Evolutionary conservation across 2,329 filamentous ascomycete species (phyloP), one percentile per base, ranked within the genome.

Genomic region (Fusarium chlamydosporum): DNA sequence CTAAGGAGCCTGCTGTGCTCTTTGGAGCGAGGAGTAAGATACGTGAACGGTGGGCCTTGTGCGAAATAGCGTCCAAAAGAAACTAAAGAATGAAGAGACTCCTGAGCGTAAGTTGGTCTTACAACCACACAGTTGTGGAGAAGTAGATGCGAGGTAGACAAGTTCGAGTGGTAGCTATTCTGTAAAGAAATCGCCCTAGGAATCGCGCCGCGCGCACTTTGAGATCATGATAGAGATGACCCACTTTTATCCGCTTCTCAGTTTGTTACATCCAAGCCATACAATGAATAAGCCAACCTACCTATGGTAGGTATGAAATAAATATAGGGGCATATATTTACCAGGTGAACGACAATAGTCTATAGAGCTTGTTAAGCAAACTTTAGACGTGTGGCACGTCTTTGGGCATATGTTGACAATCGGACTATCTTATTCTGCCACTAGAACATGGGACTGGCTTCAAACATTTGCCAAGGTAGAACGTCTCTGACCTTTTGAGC

Each of bases 171-270:
- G 38, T 35, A 42, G 27, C 16, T 51, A 23, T 11, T 4, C 20
- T 48, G 11, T 26, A 46, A 31, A 51, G 50, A 41, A 33, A 43
- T 31, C 31, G 27, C n/a, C 16, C 27, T 34, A 41, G 33, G 35
- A 54, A 38, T 52, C 61, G 66, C 61, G 56, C 35, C 38, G 52
- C 56, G 62, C 41, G 52, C 29, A n/a, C 18, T 40, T 18, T 7
- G 12, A 18, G 42, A 40, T 29, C 40, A 65, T 65, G 38, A 47
- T 48, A 23, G 12, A 20, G 1, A 16, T 10, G 53, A 2, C 10
- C 67, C 67, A 43, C 63, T 65, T 68, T 68, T 70, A 70, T 56
- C 50, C 65, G 47, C 13, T 9, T 31, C 16, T 38, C 40, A 41
- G n/a, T 33, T 15, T 16, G 33, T 47, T 35, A 8, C n/a, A 12